Percentiles rank a stretch among this genome's conserved stretches.
phyloP scores from a whole-genome alignment of 768 basidiomycete genomes.

The Rhodosporidiobolus odoratus region DNA sequence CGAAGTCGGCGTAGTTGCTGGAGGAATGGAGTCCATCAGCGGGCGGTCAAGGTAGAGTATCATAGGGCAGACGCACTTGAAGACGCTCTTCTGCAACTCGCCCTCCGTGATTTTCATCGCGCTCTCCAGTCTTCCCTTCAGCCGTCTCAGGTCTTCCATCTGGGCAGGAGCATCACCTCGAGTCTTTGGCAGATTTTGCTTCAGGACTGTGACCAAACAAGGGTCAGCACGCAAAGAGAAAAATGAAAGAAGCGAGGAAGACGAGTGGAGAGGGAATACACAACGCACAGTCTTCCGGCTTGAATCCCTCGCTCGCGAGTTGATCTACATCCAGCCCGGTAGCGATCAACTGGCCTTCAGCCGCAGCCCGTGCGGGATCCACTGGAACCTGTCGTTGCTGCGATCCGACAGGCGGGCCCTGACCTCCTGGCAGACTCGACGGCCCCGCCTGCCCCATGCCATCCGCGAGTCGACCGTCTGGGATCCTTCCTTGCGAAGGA shows the following conservation, averaged over 20 bases:
- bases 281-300: constrained; percentile 77
- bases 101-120: constrained; percentile 67
- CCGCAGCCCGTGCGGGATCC: neutral
- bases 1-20: constrained; percentile 88
- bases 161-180: constrained; percentile 47
- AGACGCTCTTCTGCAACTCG: constrained; percentile 84
- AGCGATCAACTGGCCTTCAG: constrained; percentile 22
- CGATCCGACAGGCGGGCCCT: neutral
- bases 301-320: constrained; percentile 73
- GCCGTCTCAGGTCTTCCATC: constrained; percentile 53
- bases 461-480: neutral
- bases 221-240: neutral
- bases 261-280: neutral
- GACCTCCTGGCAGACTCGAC: neutral
- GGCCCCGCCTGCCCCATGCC: neutral
- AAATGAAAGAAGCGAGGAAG: neutral
- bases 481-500: neutral
- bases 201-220: constrained; percentile 7
- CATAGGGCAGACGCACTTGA: constrained; percentile 57
- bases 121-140: constrained; percentile 69
- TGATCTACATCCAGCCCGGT: constrained; percentile 54
- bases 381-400: neutral
- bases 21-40: neutral
- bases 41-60: neutral
- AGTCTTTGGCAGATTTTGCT: constrained; percentile 43